Percentiles rank a stretch among this genome's conserved stretches.
phyloP scores from a whole-genome alignment of 169 alveolate species.

The Cyclospora cayetanensis region DNA sequence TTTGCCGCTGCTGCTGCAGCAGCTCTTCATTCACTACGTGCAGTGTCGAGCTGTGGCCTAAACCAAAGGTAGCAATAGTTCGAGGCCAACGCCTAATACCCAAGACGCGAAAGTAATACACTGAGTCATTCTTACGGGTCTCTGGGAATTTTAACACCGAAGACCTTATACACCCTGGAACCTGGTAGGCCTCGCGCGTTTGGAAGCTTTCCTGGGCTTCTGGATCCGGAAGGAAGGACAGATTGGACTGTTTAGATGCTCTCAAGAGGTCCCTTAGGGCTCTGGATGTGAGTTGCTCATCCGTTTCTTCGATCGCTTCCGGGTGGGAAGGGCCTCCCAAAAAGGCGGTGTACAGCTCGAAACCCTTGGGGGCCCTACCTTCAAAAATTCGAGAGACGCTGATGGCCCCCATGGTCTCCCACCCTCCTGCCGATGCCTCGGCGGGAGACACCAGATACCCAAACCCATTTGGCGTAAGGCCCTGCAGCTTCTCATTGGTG shows the following conservation, averaged over 20 bases:
- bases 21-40: background rate
- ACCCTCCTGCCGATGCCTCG: background rate
- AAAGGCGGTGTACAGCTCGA: background rate
- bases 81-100: constrained; percentile 2
- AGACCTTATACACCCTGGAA: too few species aligned
- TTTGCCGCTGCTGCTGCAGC: constrained; percentile 39
- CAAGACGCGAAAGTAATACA: background rate
- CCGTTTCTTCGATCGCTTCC: background rate
- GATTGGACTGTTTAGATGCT: too few species aligned
- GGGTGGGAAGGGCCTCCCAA: background rate
- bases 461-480: background rate
- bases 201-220: too few species aligned
- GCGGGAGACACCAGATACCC: constrained; percentile 25
- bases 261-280: background rate
- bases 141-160: too few species aligned
- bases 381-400: constrained; percentile 32
- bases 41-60: background rate
- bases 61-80: background rate
- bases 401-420: constrained; percentile 57
- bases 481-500: background rate
- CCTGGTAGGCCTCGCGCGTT: too few species aligned
- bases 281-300: background rate
- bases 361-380: constrained; percentile 9
- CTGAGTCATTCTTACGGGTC: too few species aligned
- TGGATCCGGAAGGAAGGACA: too few species aligned